phyloP scores from a whole-genome alignment of 352 stramenopile species.

The Paralagenidium karlingii region DNA sequence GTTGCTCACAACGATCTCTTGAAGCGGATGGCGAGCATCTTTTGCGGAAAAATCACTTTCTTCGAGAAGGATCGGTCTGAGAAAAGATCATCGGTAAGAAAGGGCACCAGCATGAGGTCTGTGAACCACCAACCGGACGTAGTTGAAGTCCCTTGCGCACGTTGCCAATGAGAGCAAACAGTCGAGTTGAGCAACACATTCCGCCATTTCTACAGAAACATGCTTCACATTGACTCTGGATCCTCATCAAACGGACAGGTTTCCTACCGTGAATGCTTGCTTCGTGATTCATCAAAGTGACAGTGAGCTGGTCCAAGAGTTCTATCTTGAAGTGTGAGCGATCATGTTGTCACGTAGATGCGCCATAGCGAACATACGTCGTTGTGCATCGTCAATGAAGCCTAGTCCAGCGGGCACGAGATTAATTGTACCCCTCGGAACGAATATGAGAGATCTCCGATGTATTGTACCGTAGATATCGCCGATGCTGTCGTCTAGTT shows the following conservation, averaged over 20 bases:
- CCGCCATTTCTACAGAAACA: conserved; percentile 43
- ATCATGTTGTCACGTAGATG: background rate
- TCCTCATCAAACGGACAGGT: no score
- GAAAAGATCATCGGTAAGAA: background rate
- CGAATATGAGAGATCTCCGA: background rate
- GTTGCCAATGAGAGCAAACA: conserved; percentile 56
- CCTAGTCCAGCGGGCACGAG: conserved; percentile 19
- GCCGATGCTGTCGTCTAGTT: conserved; percentile 70
- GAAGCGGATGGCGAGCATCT: conserved; percentile 61
- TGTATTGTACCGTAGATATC: conserved; percentile 55
- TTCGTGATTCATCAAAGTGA: conserved; percentile 59
- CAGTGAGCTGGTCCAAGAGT: conserved; percentile 59
- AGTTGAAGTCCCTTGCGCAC: conserved; percentile 58
- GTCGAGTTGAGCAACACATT: conserved; percentile 51
- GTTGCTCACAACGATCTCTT: conserved; percentile 71
- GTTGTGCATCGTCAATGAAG: conserved; percentile 70
- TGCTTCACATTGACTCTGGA: background rate
- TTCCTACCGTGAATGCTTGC: conserved; percentile 53
- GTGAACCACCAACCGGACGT: conserved; percentile 25
- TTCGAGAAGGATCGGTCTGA: conserved; percentile 34
- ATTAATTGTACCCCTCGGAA: background rate
- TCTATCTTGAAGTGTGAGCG: conserved; percentile 15
- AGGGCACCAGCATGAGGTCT: background rate
- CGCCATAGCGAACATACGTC: conserved; percentile 20
- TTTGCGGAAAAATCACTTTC: conserved; percentile 32